Percentiles rank a stretch among this genome's conserved stretches.
Evolutionary conservation across 2,329 filamentous ascomycete species (phyloP).

Genomic region (Cryphonectria japonica): DNA sequence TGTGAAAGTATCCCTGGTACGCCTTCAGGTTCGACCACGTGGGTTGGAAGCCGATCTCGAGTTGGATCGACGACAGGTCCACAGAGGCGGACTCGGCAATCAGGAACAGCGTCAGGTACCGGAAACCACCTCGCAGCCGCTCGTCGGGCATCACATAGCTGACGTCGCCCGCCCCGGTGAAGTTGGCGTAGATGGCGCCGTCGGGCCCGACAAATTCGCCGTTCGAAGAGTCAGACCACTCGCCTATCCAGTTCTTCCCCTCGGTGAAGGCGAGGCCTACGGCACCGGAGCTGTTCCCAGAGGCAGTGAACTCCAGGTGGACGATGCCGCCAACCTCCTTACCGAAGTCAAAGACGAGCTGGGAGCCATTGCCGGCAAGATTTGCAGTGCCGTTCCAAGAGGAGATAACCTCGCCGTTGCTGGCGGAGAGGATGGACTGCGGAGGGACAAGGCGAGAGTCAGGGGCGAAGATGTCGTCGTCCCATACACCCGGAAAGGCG

Average conservation of each 20-base stretch:
- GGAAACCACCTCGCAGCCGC: constrained; percentile 54
- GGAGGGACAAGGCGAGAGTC: constrained; percentile 54
- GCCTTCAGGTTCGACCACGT: constrained; percentile 52
- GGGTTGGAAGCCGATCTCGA: constrained; percentile 45
- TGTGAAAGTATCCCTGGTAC: constrained; percentile 60
- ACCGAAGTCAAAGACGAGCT: constrained; percentile 63
- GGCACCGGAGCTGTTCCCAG: constrained; percentile 39
- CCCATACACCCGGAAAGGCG: constrained; percentile 61
- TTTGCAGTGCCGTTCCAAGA: constrained; percentile 34
- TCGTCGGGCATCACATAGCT: constrained; percentile 46
- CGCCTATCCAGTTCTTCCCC: constrained; percentile 51
- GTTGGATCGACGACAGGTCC: constrained; percentile 39
- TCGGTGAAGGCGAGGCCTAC: constrained; percentile 54
- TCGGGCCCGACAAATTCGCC: constrained; percentile 48
- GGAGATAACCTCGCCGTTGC: constrained; percentile 38
- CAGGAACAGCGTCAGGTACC: constrained; percentile 54
- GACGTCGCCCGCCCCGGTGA: constrained; percentile 40
- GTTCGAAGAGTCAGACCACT: constrained; percentile 53
- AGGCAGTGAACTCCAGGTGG: constrained; percentile 52
- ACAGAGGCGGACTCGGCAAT: constrained; percentile 30
- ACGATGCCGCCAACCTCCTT: constrained; percentile 61
- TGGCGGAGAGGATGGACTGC: constrained; percentile 44
- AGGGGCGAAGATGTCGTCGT: constrained; percentile 61
- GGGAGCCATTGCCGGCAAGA: constrained; percentile 50
- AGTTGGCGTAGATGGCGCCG: constrained; percentile 50